Conservation (phyloP, 2,329 filamentous ascomycete genomes). For the Hypomyces perniciosus region DNA sequence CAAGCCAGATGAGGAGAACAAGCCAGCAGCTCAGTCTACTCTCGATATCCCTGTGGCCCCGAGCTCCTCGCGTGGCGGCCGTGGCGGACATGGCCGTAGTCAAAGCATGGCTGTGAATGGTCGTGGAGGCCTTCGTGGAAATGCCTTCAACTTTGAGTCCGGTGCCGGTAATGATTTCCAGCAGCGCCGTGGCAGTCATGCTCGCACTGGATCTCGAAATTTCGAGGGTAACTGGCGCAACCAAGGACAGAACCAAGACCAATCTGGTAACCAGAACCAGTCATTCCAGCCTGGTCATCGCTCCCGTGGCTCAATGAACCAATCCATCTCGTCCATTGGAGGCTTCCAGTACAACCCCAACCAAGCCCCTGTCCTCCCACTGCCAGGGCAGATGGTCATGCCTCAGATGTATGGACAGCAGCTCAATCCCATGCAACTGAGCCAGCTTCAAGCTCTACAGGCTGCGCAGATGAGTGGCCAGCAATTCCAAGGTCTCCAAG, state of each 20-base stretch:
- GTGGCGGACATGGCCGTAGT: slow-evolving; percentile 65
- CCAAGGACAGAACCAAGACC: slow-evolving; percentile 60
- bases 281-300: slow-evolving; percentile 92
- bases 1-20: slow-evolving; percentile 48
- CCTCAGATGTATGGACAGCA: slow-evolving; percentile 84
- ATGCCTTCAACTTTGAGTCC: slow-evolving; percentile 44
- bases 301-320: slow-evolving; percentile 74
- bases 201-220: slow-evolving; percentile 78
- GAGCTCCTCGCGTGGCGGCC: slow-evolving; percentile 45
- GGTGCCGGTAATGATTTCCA: slow-evolving; percentile 54
- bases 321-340: slow-evolving; percentile 76
- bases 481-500: slow-evolving; percentile 60
- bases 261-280: slow-evolving; percentile 47
- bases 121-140: slow-evolving; percentile 66
- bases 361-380: slow-evolving; percentile 81
- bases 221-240: slow-evolving; percentile 98
- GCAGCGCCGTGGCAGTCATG: slow-evolving; percentile 73
- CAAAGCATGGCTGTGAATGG: slow-evolving; percentile 84
- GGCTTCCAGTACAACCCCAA: slow-evolving; percentile 77
- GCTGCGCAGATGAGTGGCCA: slow-evolving; percentile 78
- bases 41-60: slow-evolving; percentile 32
- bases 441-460: slow-evolving; percentile 87
- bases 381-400: slow-evolving; percentile 81
- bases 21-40: slow-evolving; percentile 24
- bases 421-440: slow-evolving; percentile 80